Evolutionary conservation across 2,329 filamentous ascomycete species (phyloP), one percentile per base, ranked within the genome.

Genomic region (Dryadomyces quercus-mongolicae): DNA sequence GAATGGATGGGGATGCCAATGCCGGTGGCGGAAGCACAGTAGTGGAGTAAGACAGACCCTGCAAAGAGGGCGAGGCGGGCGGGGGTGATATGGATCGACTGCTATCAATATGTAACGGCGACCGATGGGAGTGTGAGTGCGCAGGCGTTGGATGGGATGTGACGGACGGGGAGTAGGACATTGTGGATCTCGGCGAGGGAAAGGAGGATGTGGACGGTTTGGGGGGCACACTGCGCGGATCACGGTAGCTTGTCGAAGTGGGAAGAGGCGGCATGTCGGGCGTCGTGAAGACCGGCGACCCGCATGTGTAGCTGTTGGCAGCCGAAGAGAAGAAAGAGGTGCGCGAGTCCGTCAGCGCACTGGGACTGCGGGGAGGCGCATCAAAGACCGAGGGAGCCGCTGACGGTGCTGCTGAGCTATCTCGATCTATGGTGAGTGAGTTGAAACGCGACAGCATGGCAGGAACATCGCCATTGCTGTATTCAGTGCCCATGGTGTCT

Each of bases 391-490:
- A 55, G 38, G 49, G 12, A 3, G 46, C 38, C 46, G 49, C 44
- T 5, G 54, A 45, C 1, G 56, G 44, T 9, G 53, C 6, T 25
- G 12, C n/a, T 18, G 48, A 51, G 5, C 40, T 49, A 1, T 59
- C 55, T 4, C 56, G 57, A 25, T 59, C 56, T 0, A 57, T 53
- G 31, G 52, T 56, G 7, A 60, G 43, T 43, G 60, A 59, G 56
- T 53, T 58, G 52, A 58, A 54, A 15, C 59, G 59, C n/a, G 59
- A 55, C 21, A 57, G 48, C 54, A 58, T 13, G 36, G 49, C 31
- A 3, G 57, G 53, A 20, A 53, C 55, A 8, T 54, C 57, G 16
- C 25, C 25, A 8, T 31, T 43, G 43, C 57, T 58, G 46, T 53
- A 54, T 31, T 60, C 58, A 1, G 54, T 57, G 25, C 49, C 48